phyloP scores from a whole-genome alignment of 257 asterid species.

The Gynochthodes officinalis region DNA sequence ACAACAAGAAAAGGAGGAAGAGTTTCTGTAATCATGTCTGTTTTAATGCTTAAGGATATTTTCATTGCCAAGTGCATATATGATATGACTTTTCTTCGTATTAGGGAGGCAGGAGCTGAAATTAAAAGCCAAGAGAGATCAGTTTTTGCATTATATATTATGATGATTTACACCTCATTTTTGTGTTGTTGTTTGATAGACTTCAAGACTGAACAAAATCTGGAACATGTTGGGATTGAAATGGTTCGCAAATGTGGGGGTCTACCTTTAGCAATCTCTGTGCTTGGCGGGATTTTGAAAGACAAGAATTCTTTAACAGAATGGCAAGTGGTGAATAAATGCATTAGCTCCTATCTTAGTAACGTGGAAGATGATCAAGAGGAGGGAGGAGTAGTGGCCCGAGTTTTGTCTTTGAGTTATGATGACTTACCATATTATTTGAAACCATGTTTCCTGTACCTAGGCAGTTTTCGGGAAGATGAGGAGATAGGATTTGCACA shows the following conservation, averaged over 20 bases:
- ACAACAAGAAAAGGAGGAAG: too few species aligned
- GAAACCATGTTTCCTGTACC: conserved; percentile 21
- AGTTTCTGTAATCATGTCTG: too few species aligned
- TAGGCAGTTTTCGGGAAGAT: conserved; percentile 18
- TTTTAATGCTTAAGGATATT: too few species aligned
- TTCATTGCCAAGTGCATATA: too few species aligned
- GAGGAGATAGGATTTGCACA: not conserved
- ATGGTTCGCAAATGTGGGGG: conserved; percentile 13
- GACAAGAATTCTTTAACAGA: not conserved
- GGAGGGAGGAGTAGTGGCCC: conserved; percentile 1
- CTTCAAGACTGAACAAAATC: not conserved
- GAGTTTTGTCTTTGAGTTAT: conserved; percentile 18
- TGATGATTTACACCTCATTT: too few species aligned
- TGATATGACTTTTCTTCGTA: too few species aligned
- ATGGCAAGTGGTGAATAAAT: conserved; percentile 17
- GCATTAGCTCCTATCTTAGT: conserved; percentile 1
- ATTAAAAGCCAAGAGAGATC: too few species aligned
- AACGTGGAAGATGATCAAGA: not conserved
- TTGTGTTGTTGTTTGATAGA: not conserved
- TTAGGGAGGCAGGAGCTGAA: too few species aligned
- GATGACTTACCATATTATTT: conserved; percentile 22
- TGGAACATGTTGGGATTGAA: conserved; percentile 10
- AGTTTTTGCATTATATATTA: too few species aligned
- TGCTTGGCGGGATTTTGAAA: conserved; percentile 23
- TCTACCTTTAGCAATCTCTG: conserved; percentile 21